Base-by-base conservation (phyloP, 306 rosid species). In the Sesbania bispinosa region DNA sequence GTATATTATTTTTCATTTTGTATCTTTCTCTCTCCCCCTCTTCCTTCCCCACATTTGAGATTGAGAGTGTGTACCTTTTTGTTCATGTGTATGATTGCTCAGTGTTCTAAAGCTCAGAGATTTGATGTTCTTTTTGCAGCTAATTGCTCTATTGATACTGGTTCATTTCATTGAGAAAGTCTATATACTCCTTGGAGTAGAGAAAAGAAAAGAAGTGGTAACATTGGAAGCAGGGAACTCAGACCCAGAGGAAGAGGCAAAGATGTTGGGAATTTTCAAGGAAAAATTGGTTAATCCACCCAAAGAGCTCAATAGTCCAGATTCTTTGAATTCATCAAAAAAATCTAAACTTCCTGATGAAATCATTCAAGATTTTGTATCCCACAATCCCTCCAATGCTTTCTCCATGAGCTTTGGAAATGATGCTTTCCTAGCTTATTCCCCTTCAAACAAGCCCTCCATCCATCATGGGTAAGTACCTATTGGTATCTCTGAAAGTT, bases 231-330 rank as follows among this genome's bases (percentile, higher is more conserved):
- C 19, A 42, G 61, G 9, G 35, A 58, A 59, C 21, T 27, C 14
- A 24, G 16, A 38, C 1, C n/a, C n/a, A 5, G 7, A 38, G 23
- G 71, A 0, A 33, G 57, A 67, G 43, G 48, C 60, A 53, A 83
- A 80, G 39, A 93, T 93, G 98, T 84, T 90, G 74, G 92, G 88
- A 0, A 87, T 94, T 79, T 94, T 94, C 94, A 87, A 83, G 79
- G 80, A 85, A 67, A 89, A 68, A 5, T 74, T 88, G 76, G 95
- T 86, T 13, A 80, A 85, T 52, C 90, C 98, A 64, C 98, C 98
- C 0, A 79, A 88, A 83, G 98, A 94, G 86, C 89, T 94, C 29
- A 74, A 87, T 16, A 88, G 98, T 77, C 90, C 94, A 4, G 93
- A 84, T 41, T 50, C 90, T 26, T 20, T 58, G 71, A 66, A 60